phyloP scores from a whole-genome alignment of 1,284 basidiomycete genomes.

The Papiliotrema flavescens region DNA sequence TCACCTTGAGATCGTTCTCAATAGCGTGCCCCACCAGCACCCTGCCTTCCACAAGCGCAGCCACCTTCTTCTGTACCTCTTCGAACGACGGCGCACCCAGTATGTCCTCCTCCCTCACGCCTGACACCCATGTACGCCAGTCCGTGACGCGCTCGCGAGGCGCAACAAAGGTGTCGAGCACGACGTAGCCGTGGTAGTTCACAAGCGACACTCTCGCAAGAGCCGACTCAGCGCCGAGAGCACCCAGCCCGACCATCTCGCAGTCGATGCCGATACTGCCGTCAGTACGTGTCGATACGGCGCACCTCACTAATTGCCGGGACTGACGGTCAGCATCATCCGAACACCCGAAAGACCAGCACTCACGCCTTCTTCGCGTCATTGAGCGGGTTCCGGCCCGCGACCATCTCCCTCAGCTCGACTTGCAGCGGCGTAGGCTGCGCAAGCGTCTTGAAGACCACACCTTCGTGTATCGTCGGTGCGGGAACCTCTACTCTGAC shows the following conservation, averaged over 20 bases:
- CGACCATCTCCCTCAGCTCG: slow-evolving; percentile 42
- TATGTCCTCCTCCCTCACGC: slow-evolving; percentile 75
- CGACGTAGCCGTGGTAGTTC: slow-evolving; percentile 78
- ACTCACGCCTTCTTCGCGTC: slow-evolving; percentile 42
- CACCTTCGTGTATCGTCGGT: slow-evolving; percentile 19
- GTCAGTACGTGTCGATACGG: neutral
- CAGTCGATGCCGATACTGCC: slow-evolving; percentile 33
- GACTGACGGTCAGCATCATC: slow-evolving; percentile 16
- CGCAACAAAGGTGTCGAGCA: slow-evolving; percentile 81
- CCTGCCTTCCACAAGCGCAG: slow-evolving; percentile 71
- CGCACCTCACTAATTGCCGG: slow-evolving; percentile 30
- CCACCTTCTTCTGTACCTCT: slow-evolving; percentile 75
- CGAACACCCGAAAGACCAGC: neutral
- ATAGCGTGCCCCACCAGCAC: slow-evolving; percentile 93
- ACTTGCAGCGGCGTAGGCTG: slow-evolving; percentile 26
- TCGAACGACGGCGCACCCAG: slow-evolving; percentile 73
- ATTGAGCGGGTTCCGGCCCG: slow-evolving; percentile 30
- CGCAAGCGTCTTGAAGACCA: slow-evolving; percentile 29
- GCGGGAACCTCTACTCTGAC: slow-evolving; percentile 12
- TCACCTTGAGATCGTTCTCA: slow-evolving; percentile 82
- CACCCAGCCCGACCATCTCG: slow-evolving; percentile 92
- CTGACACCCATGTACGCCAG: slow-evolving; percentile 88
- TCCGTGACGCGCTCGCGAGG: slow-evolving; percentile 88
- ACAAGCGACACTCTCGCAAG: slow-evolving; percentile 89
- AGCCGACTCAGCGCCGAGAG: slow-evolving; percentile 72